These are phyloP conservation scores for Pseudozyma pruni DNA, from an alignment of 1,284 basidiomycete genomes.

Conservation along the genomic window DNA sequence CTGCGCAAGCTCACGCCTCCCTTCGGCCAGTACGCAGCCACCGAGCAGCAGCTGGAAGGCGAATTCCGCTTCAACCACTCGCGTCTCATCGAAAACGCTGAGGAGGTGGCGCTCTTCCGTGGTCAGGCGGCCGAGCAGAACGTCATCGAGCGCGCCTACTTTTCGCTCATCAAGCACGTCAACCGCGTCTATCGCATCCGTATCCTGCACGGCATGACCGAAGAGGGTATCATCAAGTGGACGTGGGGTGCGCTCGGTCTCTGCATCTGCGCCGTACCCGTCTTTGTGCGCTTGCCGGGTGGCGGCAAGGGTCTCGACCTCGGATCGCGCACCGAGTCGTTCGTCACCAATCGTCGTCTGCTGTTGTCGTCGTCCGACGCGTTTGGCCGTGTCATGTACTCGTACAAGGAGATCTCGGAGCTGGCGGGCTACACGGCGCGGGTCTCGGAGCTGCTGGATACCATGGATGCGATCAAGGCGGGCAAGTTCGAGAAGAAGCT, in stretches of 20 bases:
- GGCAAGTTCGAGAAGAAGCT: slow-evolving; percentile 90
- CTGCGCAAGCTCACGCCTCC: slow-evolving; percentile 77
- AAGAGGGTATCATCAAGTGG: slow-evolving; percentile 93
- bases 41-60: slow-evolving; percentile 78
- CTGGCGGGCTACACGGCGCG: slow-evolving; percentile 94
- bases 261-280: slow-evolving; percentile 90
- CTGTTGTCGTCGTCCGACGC: slow-evolving; percentile 76
- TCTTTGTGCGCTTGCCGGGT: slow-evolving; percentile 89
- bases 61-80: slow-evolving; percentile 90
- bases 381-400: slow-evolving; percentile 82
- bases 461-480: slow-evolving; percentile 85
- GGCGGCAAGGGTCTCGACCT: slow-evolving; percentile 54
- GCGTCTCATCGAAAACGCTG: slow-evolving; percentile 89
- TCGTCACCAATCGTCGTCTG: slow-evolving; percentile 91
- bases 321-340: slow-evolving; percentile 70
- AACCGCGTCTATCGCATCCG: slow-evolving; percentile 82
- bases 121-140: slow-evolving; percentile 93
- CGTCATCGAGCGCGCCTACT: slow-evolving; percentile 90
- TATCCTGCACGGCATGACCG: slow-evolving; percentile 85
- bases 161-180: slow-evolving; percentile 86
- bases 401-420: slow-evolving; percentile 91
- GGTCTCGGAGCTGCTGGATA: slow-evolving; percentile 87
- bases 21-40: slow-evolving; percentile 89
- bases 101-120: slow-evolving; percentile 91
- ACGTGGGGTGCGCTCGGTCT: slow-evolving; percentile 94